phyloP scores from a whole-genome alignment of 2,329 filamentous ascomycete genomes.

The Diaporthe sp. region DNA sequence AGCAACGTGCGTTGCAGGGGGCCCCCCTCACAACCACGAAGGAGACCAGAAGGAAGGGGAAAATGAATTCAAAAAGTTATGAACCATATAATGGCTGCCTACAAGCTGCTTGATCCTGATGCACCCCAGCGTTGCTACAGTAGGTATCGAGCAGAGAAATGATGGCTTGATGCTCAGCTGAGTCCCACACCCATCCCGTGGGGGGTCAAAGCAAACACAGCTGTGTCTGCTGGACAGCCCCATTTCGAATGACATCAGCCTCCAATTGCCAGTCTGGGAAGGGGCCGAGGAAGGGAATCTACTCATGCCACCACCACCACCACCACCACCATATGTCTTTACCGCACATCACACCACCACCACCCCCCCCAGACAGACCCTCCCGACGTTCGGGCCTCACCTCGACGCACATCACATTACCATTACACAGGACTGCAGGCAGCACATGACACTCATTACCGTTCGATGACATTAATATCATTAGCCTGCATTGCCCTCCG shows the following conservation, averaged over 20 bases:
- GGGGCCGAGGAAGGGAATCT: constrained; percentile 17
- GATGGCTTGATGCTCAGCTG: constrained; percentile 26
- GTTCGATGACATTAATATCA: neutral
- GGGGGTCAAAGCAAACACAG: constrained; percentile 17
- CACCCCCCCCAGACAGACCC: neutral
- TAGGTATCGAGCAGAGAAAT: neutral
- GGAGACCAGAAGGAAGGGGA: neutral
- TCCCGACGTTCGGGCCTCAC: constrained; percentile 14
- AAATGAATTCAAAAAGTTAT: neutral
- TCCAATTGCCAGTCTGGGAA: constrained; percentile 14
- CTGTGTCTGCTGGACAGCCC: constrained; percentile 17
- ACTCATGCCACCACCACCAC: neutral
- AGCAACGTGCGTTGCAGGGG: neutral
- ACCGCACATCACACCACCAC: constrained; percentile 19
- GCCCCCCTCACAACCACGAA: neutral
- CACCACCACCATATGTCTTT: neutral
- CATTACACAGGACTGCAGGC: neutral
- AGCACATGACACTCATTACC: neutral
- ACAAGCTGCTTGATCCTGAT: constrained; percentile 6
- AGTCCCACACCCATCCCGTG: constrained; percentile 15
- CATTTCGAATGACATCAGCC: constrained; percentile 25
- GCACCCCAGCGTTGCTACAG: neutral
- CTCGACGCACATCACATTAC: constrained; percentile 6
- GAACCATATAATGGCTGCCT: neutral
- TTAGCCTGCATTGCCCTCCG: neutral